Base-by-base conservation (phyloP, 345 rosid genomes). In the Rhizophora apiculata region DNA sequence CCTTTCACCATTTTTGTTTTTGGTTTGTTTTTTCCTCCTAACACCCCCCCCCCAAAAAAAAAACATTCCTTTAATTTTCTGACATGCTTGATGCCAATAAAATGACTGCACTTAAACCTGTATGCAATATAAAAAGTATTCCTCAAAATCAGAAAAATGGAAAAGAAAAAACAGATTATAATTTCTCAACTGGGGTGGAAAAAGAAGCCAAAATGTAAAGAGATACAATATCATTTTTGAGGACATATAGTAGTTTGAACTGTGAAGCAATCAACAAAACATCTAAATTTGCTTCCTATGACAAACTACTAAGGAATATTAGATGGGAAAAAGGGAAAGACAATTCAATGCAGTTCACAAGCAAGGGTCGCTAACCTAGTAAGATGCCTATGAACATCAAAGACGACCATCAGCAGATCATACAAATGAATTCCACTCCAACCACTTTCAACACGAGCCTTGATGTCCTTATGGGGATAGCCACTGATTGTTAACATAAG, bases 341-440 rank as follows among this genome's bases (percentile, higher is more conserved):
- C 32, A 67, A 22, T 31, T 24, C n/a, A 78, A 29, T 43, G 24
- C 67, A 72, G 24, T 62, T 49, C 57, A 68, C 52, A 66, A 63
- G 16, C 30, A 59, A 48, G 54, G 62, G 72, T 34, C 55, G 78
- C 84, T 74, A 48, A 94, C 98, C 90, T 86, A 70, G 84, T 82
- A 69, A 92, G 87, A 78, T 95, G 98, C 75, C 99, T 86, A 71
- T 87, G 85, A 72, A 86, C 98, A 72, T 95, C 98, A 83, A 95
- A 95, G 74, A 95, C 84, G 57, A 95, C 94, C 64, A 95, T 83
- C 53, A 95, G 88, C 21, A 87, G 83, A 85, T 95, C 98, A 76
- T 87, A 95, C 56, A 90, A 79, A 68, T 86, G 80, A 72, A 92
- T 77, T 11, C 93, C 68, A 77, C 86, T 87, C 99, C 97, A 90